Evolutionary conservation across 306 rosid species (phyloP), one percentile per base, ranked within the genome.

Genomic region (Acacia acuminata): DNA sequence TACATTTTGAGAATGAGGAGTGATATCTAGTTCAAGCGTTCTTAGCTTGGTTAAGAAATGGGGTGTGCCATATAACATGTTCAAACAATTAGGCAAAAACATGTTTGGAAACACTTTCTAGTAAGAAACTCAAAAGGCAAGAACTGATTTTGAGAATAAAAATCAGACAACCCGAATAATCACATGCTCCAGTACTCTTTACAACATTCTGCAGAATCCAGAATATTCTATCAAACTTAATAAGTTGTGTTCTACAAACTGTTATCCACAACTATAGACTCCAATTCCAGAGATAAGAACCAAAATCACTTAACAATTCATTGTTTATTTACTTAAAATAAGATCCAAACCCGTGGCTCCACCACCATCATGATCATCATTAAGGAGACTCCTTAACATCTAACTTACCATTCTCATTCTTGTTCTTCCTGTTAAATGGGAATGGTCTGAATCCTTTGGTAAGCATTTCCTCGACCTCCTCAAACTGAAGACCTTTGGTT

Each of bases 381-480:
- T 14, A 30, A 64, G 70, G 70, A 14, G 40, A 13, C 43, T 30
- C 42, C 20, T 38, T 10, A 27, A 7, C 36, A 1, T 0, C 16
- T 10, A 42, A 44, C 12, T 56, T 75, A 7, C 10, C 5, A 5
- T 6, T 12, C 14, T 70, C 11, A 27, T 64, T 27, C 15, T 48
- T 22, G 3, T 27, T 44, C 44, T 71, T 81, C 13, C 63, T 53
- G 80, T 66, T 19, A 73, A 73, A 85, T 24, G 83, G 76, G 84
- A 24, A 80, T 40, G 88, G 88, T 38, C 17, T 78, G 81, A 85
- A 85, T 12, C 91, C 90, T n/a, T 56, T 66, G 47, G 72, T 80
- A 60, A 93, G 96, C 86, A 93, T 36, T 79, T 84, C 86, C 83
- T 91, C 96, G 3, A 93, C 92, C 81, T 93, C 88, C 87, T 90